Percentiles rank a stretch among this genome's conserved stretches.
Conservation (phyloP, 495 filamentous ascomycete genomes). For the Barbatosphaeria neglecta region DNA sequence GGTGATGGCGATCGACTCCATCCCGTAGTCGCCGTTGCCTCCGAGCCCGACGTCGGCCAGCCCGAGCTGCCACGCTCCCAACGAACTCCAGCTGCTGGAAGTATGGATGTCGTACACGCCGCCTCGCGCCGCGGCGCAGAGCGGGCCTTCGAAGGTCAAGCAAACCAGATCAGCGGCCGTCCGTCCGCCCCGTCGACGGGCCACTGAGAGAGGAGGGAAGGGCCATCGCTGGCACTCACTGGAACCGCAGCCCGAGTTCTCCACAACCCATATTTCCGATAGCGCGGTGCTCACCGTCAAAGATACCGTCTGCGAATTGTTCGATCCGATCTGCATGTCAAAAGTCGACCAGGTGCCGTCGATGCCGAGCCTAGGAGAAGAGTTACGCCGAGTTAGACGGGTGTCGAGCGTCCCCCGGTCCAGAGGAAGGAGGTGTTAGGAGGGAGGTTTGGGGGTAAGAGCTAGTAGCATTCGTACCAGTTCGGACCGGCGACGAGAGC, state of each 20-base stretch:
- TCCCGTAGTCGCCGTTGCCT: conserved; percentile 46
- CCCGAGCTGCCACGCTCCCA: conserved; percentile 43
- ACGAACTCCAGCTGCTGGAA: conserved; percentile 45
- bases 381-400: neutral
- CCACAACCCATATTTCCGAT: conserved; percentile 40
- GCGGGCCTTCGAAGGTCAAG: conserved; percentile 18
- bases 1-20: conserved; percentile 41
- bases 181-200: neutral
- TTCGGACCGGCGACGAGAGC: neutral
- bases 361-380: conserved; percentile 20
- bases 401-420: neutral
- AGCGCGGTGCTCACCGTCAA: conserved; percentile 41
- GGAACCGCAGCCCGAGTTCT: conserved; percentile 26
- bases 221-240: conserved; percentile 10
- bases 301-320: conserved; percentile 37
- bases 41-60: conserved; percentile 39
- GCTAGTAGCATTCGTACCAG: neutral
- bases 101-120: conserved; percentile 35
- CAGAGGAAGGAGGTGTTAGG: neutral
- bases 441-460: too few relatives aligned
- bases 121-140: conserved; percentile 36
- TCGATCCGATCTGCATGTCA: conserved; percentile 39
- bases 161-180: conserved; percentile 14
- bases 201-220: neutral
- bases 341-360: conserved; percentile 37